Conservation (phyloP, 1,284 basidiomycete genomes). For the Ceratobasidium sp. region DNA sequence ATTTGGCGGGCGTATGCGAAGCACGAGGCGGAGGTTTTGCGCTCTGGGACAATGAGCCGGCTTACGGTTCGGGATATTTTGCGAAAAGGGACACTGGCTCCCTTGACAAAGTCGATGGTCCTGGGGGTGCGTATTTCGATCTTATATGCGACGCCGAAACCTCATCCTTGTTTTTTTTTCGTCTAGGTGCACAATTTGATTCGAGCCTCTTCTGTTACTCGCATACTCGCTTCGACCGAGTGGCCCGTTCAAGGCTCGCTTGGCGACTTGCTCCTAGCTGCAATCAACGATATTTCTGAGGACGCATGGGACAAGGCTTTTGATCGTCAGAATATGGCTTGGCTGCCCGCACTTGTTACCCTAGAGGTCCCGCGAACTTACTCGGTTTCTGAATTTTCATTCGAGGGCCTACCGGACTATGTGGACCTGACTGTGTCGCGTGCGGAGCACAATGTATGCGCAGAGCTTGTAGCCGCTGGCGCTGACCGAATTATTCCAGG, state of each 20-base stretch:
- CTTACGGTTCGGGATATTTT: constrained; percentile 44
- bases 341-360: constrained; percentile 35
- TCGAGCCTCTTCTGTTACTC: constrained; percentile 40
- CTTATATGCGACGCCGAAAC: neutral
- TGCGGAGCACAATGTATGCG: constrained; percentile 36
- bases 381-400: constrained; percentile 39
- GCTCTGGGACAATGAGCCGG: constrained; percentile 10
- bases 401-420: constrained; percentile 31
- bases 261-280: constrained; percentile 37
- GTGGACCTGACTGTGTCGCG: constrained; percentile 44
- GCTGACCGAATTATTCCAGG: constrained; percentile 29
- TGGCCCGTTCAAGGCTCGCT: constrained; percentile 45
- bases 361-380: constrained; percentile 45
- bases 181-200: constrained; percentile 34
- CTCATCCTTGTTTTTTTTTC: neutral
- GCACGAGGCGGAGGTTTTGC: constrained; percentile 42
- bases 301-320: constrained; percentile 41
- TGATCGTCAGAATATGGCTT: constrained; percentile 23
- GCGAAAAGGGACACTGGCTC: constrained; percentile 39
- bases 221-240: constrained; percentile 33
- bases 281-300: constrained; percentile 37
- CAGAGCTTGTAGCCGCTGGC: constrained; percentile 29
- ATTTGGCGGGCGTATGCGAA: constrained; percentile 42
- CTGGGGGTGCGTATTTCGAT: constrained; percentile 22
- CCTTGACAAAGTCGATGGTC: constrained; percentile 43